Conservation (phyloP, 2,329 filamentous ascomycete species). For the Raffaelea albimanens region DNA sequence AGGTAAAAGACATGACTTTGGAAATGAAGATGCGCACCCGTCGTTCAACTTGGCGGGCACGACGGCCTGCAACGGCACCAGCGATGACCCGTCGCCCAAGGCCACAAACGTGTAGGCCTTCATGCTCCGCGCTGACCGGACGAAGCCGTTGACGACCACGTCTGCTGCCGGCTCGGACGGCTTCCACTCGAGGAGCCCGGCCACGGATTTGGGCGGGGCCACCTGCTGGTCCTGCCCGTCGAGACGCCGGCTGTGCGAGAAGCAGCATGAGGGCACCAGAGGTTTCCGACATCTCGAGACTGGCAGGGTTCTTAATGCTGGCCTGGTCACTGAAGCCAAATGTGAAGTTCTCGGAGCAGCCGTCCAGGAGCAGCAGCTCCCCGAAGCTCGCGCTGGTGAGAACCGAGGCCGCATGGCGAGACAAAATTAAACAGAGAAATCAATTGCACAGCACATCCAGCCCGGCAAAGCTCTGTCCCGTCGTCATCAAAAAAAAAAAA, state of each 20-base stretch:
- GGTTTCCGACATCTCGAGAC: no score
- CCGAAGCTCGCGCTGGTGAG: no score
- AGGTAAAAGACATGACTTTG: slow-evolving; percentile 15
- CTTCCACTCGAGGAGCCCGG: slow-evolving; percentile 46
- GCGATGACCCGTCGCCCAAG: slow-evolving; percentile 77
- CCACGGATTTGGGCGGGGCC: slow-evolving; percentile 31
- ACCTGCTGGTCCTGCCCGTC: background rate
- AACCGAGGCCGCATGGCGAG: no score
- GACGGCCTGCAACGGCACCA: slow-evolving; percentile 71
- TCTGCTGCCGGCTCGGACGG: slow-evolving; percentile 33
- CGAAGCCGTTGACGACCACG: slow-evolving; percentile 64
- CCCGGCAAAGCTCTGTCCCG: no score
- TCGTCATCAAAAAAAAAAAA: no score
- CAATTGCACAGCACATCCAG: no score
- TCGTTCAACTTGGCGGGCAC: slow-evolving; percentile 61
- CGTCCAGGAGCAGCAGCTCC: no score
- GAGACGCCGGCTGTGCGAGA: background rate
- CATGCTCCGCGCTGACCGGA: slow-evolving; percentile 78
- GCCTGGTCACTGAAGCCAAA: no score
- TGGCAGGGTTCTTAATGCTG: no score
- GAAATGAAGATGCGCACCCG: slow-evolving; percentile 46
- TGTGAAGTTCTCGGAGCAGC: no score
- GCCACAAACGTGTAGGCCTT: slow-evolving; percentile 77
- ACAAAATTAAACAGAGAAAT: no score
- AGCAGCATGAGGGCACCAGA: background rate